Evolutionary conservation across 164 flowering plant species (phyloP).

Genomic region (Buxus sempervirens): DNA sequence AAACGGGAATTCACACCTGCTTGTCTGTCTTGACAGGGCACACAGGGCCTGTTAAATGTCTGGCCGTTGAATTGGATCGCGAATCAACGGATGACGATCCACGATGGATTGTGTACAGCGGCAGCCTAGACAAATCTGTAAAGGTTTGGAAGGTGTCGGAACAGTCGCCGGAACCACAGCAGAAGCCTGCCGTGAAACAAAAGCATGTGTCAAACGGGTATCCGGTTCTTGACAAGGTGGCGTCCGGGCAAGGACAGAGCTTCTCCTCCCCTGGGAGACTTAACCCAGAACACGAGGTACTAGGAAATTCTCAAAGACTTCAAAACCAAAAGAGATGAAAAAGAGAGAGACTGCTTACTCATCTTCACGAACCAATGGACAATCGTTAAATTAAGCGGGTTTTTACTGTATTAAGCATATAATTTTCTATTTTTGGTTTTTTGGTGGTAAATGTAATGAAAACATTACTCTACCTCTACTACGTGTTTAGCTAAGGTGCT

Average conservation of each 20-base stretch:
- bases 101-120: conserved; percentile 67
- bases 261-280: neutral
- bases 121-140: conserved; percentile 81
- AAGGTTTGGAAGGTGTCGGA: conserved; percentile 83
- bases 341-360: too few species aligned
- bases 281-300: too few species aligned
- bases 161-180: conserved; percentile 31
- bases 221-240: too few species aligned
- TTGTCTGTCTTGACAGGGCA: conserved; percentile 74
- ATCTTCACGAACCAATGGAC: too few species aligned
- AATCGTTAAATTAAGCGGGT: too few species aligned
- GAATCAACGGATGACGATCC: conserved; percentile 26
- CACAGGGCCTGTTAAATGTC: conserved; percentile 75
- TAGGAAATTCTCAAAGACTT: too few species aligned
- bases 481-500: too few species aligned
- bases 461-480: too few species aligned
- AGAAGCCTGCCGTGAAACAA: conserved; percentile 24
- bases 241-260: neutral
- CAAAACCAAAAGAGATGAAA: too few species aligned
- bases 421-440: too few species aligned
- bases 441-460: too few species aligned
- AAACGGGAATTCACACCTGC: conserved; percentile 52
- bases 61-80: conserved; percentile 55
- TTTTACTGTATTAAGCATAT: too few species aligned
- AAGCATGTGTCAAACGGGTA: neutral